Base-by-base conservation (phyloP, 768 basidiomycete species). In the Leccinum truebloodii region DNA sequence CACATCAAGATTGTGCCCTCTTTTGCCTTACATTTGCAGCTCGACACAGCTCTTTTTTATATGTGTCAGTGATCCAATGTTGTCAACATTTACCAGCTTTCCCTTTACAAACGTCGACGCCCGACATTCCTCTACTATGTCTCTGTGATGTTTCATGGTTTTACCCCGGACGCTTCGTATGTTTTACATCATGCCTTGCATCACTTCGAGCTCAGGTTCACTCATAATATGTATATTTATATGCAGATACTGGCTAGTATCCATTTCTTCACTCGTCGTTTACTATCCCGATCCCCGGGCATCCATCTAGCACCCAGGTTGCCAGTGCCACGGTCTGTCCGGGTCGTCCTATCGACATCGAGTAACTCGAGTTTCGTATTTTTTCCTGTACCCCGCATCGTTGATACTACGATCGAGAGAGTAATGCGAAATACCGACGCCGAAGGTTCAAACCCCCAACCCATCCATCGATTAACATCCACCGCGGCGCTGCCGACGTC, bases 221-320 rank as follows among this genome's bases (percentile, higher is more conserved):
- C 1, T 34, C 34, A 13, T 20, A 54, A 60, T 18, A 44, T 39
- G 18, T 44, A 44, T 44, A 44, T 44, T 18, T 44, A 44, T 16
- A 8, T 44, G 41, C n/a, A n/a, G 41, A 44, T 9, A 9, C 18
- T 44, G 41, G n/a, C 41, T n/a, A 10, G 32, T 12, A 13, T 49
- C 60, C 37, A 6, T 26, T 26, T 32, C 6, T 10, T 6, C 26
- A 18, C 14, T 52, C 26, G 14, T 18, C 49, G 14, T 16, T 14
- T 10, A n/a, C n/a, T n/a, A 16, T 28, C 50, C 26, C 46, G 30
- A 54, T 54, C 49, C 49, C 66, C 50, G n/a, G n/a, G 8, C n/a
- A n/a, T 10, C 41, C 39, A 41, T 41, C 39, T 1, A 41, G 8
- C 16, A 18, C 18, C 39, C 39, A 41, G 7, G 18, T 35, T 35